Evolutionary conservation across 2,329 filamentous ascomycete species (phyloP), one percentile per base, ranked within the genome.

Genomic region (Nigrospora oryzae): DNA sequence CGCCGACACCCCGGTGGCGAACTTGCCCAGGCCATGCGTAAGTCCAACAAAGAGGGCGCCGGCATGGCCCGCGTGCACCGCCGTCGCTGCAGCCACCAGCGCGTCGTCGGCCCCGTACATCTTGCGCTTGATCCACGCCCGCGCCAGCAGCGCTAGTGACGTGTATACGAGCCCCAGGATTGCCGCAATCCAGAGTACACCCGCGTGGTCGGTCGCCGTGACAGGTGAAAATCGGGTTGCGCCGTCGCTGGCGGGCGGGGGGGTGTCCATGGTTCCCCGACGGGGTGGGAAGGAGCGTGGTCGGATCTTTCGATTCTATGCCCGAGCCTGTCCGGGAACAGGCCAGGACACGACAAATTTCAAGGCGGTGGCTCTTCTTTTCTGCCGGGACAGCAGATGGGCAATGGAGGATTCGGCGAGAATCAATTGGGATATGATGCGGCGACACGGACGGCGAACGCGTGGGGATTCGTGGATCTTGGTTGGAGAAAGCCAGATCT

Each of bases 161-260:
- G 44, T 51, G 45, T 53, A 54, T 12, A 48, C 37, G 17, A 47
- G 30, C 4, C 47, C 43, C 33, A 52, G 28, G 33, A 53, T 52
- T 2, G 49, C 46, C 6, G 52, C 35, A 36, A 53, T 52, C 52
- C 49, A 52, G 19, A 52, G 32, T 12, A 53, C 43, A 1, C 51
- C 51, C 5, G 51, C 51, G 32, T 51, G 46, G 34, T 53, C 51
- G 28, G 45, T 45, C 5, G 19, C 37, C 5, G 31, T 33, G 31
- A 52, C 44, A 5, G 49, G 50, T 32, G 51, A 52, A 33, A 53
- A 53, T 10, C 50, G 47, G 13, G 39, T 5, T 2, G 33, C 12
- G 40, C 33, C 12, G 40, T 28, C 23, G 23, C 10, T 7, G 23
- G 23, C 23, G 5, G 23, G 23, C 23, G 2, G 23, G 5, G 7